Conservation (phyloP, 257 asterid species). For the Salvia miltiorrhiza region DNA sequence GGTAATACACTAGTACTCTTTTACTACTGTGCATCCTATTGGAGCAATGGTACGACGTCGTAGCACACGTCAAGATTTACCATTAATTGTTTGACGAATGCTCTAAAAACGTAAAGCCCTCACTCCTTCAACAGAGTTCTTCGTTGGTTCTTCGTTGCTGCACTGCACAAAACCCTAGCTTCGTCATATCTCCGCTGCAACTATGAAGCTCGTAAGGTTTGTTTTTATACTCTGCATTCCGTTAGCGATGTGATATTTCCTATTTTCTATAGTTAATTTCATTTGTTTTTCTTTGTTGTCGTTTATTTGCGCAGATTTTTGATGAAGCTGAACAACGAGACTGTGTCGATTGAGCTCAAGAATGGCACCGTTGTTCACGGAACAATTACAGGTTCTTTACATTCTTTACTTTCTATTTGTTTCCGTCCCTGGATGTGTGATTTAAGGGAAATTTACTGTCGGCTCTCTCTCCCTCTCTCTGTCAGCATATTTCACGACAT, state of each 20-base stretch:
- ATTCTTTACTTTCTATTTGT: neutral
- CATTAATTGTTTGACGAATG: neutral
- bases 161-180: slow-evolving; percentile 36
- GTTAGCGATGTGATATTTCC: neutral
- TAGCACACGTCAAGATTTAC: too few relatives aligned
- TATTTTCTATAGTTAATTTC: neutral
- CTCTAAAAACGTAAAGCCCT: slow-evolving; percentile 22
- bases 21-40: too few relatives aligned
- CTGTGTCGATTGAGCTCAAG: slow-evolving; percentile 53
- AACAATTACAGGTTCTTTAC: slow-evolving; percentile 37
- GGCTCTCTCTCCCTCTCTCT: neutral
- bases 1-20: too few relatives aligned
- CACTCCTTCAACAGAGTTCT: slow-evolving; percentile 12
- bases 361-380: slow-evolving; percentile 54
- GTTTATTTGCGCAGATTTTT: slow-evolving; percentile 35
- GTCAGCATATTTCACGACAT: neutral
- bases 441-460: neutral
- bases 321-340: slow-evolving; percentile 55
- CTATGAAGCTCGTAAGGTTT: slow-evolving; percentile 46
- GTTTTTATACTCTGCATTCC: neutral
- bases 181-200: slow-evolving; percentile 19
- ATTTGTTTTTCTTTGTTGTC: neutral
- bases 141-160: neutral
- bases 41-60: slow-evolving; percentile 26
- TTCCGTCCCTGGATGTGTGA: neutral